These are phyloP conservation scores for Monilinia aucupariae DNA, from an alignment of 2,329 filamentous ascomycete species.

Conservation along the genomic window DNA sequence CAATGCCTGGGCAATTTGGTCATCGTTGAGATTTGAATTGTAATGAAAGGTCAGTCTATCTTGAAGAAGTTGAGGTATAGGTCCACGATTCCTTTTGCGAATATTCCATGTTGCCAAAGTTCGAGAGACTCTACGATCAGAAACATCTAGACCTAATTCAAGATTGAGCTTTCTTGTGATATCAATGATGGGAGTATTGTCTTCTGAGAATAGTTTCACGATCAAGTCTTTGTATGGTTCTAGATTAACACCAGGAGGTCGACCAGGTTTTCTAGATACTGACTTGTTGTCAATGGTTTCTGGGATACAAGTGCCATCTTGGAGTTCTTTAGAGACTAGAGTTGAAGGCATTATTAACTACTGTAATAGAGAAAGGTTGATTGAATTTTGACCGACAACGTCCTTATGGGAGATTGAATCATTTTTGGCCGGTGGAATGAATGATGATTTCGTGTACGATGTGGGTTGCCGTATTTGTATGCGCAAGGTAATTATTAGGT, in stretches of 20 bases:
- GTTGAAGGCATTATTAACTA: background rate
- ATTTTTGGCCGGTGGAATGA: background rate
- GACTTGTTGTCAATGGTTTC: background rate
- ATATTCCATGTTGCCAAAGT: slow-evolving; percentile 31
- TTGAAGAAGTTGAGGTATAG: slow-evolving; percentile 26
- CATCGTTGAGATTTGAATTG: slow-evolving; percentile 33
- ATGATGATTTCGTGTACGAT: background rate
- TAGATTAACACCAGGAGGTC: slow-evolving; percentile 28
- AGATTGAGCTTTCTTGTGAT: slow-evolving; percentile 30
- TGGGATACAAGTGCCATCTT: background rate
- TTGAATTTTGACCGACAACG: slow-evolving; percentile 3
- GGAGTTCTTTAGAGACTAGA: background rate
- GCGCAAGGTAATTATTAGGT: too few relatives aligned
- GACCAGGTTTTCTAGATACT: slow-evolving; percentile 25
- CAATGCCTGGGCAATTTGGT: slow-evolving; percentile 29
- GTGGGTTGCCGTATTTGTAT: background rate
- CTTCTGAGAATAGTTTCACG: slow-evolving; percentile 27
- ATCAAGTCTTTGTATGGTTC: slow-evolving; percentile 32
- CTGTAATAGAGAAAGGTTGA: background rate
- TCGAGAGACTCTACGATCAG: slow-evolving; percentile 31
- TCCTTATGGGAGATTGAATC: background rate
- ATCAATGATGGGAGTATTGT: slow-evolving; percentile 29
- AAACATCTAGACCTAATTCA: slow-evolving; percentile 30
- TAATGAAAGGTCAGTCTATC: slow-evolving; percentile 30
- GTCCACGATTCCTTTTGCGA: slow-evolving; percentile 29